phyloP scores from a whole-genome alignment of 2,329 filamentous ascomycete species.

The Pseudogymnoascus sp. region DNA sequence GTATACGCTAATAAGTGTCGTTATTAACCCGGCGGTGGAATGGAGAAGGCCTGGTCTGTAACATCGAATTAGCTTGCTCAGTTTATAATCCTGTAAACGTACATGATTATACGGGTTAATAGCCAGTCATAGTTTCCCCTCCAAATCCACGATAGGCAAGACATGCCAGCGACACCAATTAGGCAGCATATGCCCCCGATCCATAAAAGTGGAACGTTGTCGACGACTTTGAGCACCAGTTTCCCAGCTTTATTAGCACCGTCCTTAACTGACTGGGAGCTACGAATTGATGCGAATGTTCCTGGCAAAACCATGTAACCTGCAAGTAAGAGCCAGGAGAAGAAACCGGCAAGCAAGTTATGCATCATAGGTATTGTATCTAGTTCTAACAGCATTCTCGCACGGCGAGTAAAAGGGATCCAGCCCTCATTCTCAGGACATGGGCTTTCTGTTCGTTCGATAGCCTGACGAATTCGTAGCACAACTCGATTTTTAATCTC shows the following conservation, averaged over 20 bases:
- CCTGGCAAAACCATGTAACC: constrained; percentile 27
- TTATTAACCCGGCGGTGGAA: constrained; percentile 22
- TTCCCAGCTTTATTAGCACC: constrained; percentile 13
- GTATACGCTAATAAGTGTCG: constrained; percentile 24
- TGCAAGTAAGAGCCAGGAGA: constrained; percentile 24
- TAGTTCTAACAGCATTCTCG: constrained; percentile 24
- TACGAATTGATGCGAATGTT: constrained; percentile 22
- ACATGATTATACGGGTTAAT: constrained; percentile 23
- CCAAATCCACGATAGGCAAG: constrained; percentile 20
- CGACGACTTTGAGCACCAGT: constrained; percentile 16
- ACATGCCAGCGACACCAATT: constrained; percentile 23
- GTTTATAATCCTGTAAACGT: neutral
- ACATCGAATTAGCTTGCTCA: constrained; percentile 9
- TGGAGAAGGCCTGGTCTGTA: constrained; percentile 23
- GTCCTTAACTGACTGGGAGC: constrained; percentile 8
- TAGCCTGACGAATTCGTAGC: neutral
- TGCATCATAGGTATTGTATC: constrained; percentile 26
- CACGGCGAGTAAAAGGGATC: constrained; percentile 20
- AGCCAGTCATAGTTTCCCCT: constrained; percentile 25
- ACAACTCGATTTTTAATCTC: neutral
- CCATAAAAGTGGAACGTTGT: constrained; percentile 22
- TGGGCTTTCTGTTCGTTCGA: neutral
- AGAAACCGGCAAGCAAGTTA: constrained; percentile 25
- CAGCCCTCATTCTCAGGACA: neutral
- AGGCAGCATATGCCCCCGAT: constrained; percentile 19